Conservation (phyloP, 2,329 filamentous ascomycete species). For the Paecilomyces fulvus region DNA sequence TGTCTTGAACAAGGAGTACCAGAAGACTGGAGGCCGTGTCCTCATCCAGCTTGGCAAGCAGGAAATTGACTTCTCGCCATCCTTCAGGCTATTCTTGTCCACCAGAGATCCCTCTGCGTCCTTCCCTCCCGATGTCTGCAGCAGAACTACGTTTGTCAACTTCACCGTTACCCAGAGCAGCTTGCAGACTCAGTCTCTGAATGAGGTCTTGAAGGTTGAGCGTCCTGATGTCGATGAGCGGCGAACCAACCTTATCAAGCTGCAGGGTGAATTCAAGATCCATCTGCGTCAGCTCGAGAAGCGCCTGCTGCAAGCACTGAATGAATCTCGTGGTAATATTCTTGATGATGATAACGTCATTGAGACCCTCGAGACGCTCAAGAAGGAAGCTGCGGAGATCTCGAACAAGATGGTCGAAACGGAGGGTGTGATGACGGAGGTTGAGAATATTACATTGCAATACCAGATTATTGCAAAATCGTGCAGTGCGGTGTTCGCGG, state of each 20-base stretch:
- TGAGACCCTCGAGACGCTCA: conserved; percentile 92
- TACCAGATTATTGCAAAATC: conserved; percentile 90
- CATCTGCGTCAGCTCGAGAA: conserved; percentile 94
- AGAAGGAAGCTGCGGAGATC: conserved; percentile 95
- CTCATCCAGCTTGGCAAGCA: conserved; percentile 97
- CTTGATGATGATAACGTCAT: conserved; percentile 98
- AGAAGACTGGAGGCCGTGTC: conserved; percentile 94
- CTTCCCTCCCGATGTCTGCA: conserved; percentile 95
- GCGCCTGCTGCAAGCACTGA: conserved; percentile 83
- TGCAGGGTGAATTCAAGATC: conserved; percentile 98
- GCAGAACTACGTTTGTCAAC: conserved; percentile 97
- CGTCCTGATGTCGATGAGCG: conserved; percentile 94
- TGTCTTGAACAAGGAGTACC: conserved; percentile 98
- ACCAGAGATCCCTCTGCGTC: conserved; percentile 92
- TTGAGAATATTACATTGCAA: conserved; percentile 88
- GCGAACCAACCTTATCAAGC: conserved; percentile 93
- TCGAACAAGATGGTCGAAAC: conserved; percentile 94
- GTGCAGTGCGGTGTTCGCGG: conserved; percentile 94
- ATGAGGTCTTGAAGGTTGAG: conserved; percentile 95
- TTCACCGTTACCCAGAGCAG: conserved; percentile 99
- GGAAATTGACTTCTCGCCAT: conserved; percentile 96
- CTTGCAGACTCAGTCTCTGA: conserved; percentile 93
- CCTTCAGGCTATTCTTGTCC: conserved; percentile 90
- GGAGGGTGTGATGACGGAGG: conserved; percentile 95
- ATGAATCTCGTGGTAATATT: conserved; percentile 95